Base-by-base conservation (phyloP, 441 rosid species). In the Gossypium lobatum region DNA sequence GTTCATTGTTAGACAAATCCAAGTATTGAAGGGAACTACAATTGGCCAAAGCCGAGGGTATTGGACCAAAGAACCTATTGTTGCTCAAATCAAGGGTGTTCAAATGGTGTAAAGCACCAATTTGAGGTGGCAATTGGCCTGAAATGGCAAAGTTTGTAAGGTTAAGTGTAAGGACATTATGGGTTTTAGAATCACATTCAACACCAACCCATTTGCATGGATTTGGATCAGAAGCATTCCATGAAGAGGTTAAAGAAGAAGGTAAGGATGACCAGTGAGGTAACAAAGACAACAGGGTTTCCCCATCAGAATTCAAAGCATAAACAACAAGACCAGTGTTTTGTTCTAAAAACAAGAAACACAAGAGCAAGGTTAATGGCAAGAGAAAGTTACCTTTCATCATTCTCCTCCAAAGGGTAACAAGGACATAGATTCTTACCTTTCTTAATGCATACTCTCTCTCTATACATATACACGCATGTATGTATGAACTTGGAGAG, bases 171-270 rank as follows among this genome's bases (percentile, higher is more conserved):
- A 78, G 59, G 0, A 89, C 94, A 53, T 70, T 34, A 52, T 16
- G 9, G 11, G 20, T 8, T 3, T 28, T 21, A 21, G 58, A 48
- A 73, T 88, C 85, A 78, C 96, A 90, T 5, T 17, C 70, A 31
- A 93, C 70, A 64, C 97, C 96, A 5, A 77, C 65, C 98, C 97
- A 93, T 13, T 80, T 73, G 80, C 98, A 91, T 0, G 93, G 92
- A 76, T 76, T 83, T 48, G 86, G 21, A 55, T 84, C 80, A 2
- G 93, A 82, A 66, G 87, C 61, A 75, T 83, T 86, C 96, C 97
- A 93, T 45, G 81, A 76, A 1, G 86, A 88, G 58, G 71, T 17
- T 4, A 91, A 31, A 13, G 80, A 6, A 69, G 84, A 34, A 63
- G 94, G 94, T 39, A 82, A 67, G 21, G 73, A 62, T 4, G 71